phyloP scores from a whole-genome alignment of 768 basidiomycete genomes.

The Lyophyllum semitale region DNA sequence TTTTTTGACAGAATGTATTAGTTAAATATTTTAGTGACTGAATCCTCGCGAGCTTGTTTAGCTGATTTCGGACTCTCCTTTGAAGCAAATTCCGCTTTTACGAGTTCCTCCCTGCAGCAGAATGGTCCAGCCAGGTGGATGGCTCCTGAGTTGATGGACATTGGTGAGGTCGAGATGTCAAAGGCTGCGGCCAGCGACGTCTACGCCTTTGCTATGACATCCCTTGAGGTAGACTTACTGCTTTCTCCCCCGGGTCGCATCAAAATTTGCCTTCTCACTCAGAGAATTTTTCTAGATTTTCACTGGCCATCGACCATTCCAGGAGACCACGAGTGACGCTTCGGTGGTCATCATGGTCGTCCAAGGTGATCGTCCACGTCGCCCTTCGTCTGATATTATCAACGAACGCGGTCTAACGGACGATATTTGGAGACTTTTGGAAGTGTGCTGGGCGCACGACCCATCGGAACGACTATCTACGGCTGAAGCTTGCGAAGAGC shows the following conservation, averaged over 20 bases:
- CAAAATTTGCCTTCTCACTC: too few relatives aligned
- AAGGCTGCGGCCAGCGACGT: conserved; percentile 1
- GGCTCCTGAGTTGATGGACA: conserved; percentile 1
- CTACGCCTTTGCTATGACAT: conserved; percentile 4
- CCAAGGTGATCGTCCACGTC: background rate
- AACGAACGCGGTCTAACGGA: background rate
- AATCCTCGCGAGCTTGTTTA: background rate
- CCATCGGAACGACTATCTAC: background rate
- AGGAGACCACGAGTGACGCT: background rate
- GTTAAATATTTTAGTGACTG: conserved; percentile 1
- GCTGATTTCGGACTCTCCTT: conserved; percentile 8
- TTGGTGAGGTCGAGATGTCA: background rate
- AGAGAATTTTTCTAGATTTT: too few relatives aligned
- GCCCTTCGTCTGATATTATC: background rate
- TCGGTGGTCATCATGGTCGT: background rate
- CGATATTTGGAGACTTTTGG: background rate
- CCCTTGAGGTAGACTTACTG: background rate
- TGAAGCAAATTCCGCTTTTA: background rate
- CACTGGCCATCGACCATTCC: background rate
- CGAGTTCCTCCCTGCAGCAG: background rate
- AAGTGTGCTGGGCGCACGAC: background rate
- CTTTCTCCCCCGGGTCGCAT: too few relatives aligned
- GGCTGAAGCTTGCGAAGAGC: background rate
- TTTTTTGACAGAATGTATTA: background rate
- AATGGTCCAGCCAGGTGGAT: conserved; percentile 1